Percentiles rank a stretch among this genome's conserved stretches.
Evolutionary conservation across 129 eudicot species (phyloP).

Genomic region (Calendula officinalis): DNA sequence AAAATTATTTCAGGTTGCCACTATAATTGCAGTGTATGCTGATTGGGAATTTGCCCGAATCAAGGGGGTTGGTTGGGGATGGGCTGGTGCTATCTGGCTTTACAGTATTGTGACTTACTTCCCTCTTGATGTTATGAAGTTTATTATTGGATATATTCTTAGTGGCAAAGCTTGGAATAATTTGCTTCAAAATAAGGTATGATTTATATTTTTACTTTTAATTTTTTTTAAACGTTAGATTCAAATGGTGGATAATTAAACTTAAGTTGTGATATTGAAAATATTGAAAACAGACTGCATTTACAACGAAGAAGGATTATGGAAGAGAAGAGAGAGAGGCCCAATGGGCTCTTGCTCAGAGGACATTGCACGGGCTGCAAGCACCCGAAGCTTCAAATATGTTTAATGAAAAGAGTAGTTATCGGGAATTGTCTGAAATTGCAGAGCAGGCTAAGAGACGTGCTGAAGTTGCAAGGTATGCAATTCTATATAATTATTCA

Average conservation of each 20-base stretch:
- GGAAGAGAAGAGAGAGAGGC: conserved; percentile 99
- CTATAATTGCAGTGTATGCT: conserved; percentile 88
- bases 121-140: conserved; percentile 83
- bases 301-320: conserved; percentile 92
- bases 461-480: conserved; percentile 93
- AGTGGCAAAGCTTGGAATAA: conserved; percentile 93
- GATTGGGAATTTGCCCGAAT: conserved; percentile 85
- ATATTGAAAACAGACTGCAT: conserved; percentile 68
- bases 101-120: conserved; percentile 76
- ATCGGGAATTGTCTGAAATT: conserved; percentile 87
- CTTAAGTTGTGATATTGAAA: not conserved
- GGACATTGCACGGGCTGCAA: conserved; percentile 90
- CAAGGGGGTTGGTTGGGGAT: conserved; percentile 96
- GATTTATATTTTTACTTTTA: not conserved
- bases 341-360: conserved; percentile 98
- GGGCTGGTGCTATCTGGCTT: conserved; percentile 98
- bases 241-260: not conserved
- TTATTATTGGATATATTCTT: conserved; percentile 63
- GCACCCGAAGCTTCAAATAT: conserved; percentile 67
- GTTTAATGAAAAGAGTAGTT: conserved; percentile 86
- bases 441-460: conserved; percentile 97
- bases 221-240: not conserved
- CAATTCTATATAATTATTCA: not conserved
- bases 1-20: conserved; percentile 57
- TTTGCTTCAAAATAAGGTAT: conserved; percentile 85